phyloP scores from a whole-genome alignment of 805 yeast species.

The Cyberlindnera xylosilytica region DNA sequence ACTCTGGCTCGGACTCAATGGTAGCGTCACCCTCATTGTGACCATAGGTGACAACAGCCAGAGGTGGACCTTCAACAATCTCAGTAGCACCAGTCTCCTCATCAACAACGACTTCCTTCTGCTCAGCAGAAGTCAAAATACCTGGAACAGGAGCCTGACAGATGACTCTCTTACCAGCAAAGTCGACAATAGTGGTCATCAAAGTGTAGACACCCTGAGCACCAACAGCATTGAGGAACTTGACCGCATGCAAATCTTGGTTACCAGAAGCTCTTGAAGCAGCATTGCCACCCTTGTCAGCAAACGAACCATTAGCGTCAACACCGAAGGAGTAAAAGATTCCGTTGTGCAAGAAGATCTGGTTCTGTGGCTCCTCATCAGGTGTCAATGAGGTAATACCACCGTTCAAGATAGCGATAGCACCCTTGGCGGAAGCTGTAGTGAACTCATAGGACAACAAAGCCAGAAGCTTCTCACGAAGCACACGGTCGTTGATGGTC shows the following conservation, averaged over 20 bases:
- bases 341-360: constrained; percentile 74
- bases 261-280: constrained; percentile 80
- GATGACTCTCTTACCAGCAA: constrained; percentile 80
- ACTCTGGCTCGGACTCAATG: constrained; percentile 48
- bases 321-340: constrained; percentile 82
- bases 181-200: constrained; percentile 85
- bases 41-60: constrained; percentile 54
- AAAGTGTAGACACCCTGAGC: constrained; percentile 62
- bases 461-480: constrained; percentile 72
- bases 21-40: constrained; percentile 55
- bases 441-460: constrained; percentile 76
- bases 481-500: constrained; percentile 60
- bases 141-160: constrained; percentile 98
- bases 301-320: constrained; percentile 65
- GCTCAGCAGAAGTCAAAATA: constrained; percentile 38
- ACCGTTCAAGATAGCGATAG: constrained; percentile 70
- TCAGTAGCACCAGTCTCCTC: constrained; percentile 38
- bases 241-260: constrained; percentile 76
- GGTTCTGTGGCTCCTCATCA: constrained; percentile 56
- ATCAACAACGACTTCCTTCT: constrained; percentile 35
- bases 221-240: constrained; percentile 64
- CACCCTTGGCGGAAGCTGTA: constrained; percentile 72
- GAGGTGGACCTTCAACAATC: constrained; percentile 29
- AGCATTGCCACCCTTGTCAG: constrained; percentile 69
- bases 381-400: constrained; percentile 79